Base-by-base conservation (phyloP, 805 yeast species). In the Candida qinlingensis region DNA sequence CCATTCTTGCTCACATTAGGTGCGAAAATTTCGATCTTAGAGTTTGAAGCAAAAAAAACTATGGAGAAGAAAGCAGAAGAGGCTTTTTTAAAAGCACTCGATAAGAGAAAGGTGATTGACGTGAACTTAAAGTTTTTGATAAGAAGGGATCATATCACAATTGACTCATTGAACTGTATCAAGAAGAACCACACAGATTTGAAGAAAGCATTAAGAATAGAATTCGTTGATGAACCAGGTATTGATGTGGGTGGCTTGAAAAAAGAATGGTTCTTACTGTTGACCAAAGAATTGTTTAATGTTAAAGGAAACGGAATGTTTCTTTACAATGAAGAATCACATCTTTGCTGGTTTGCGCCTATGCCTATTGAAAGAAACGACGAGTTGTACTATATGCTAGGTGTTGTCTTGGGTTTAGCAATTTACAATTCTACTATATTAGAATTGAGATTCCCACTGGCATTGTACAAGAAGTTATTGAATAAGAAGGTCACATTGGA, bases 221-320 rank as follows among this genome's bases (percentile, higher is more conserved):
- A 87, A 57, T 92, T 94, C 63, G 69, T 84, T 4, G 83, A 83
- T 50, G 99, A 92, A 61, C 95, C 91, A 0, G 99, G 98, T 0
- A 78, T 92, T 26, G 99, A 92, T 69, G 97, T 90, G 1, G 98
- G 99, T 2, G 99, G 99, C 0, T 73, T 92, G 50, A 80, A 85
- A 58, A 91, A 90, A 60, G 99, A 92, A 60, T 92, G 99, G 99
- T 91, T 94, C 64, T 71, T 81, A 42, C 66, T 91, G 37, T 69
- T 94, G 37, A 81, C 87, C 1, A 78, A 77, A 49, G 83, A 84
- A 28, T 64, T 92, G 2, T 86, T 91, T 61, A 77, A 76, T 58
- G 37, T 29, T 27, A 85, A 90, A 2, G 70, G 72, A 42, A 77
- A 81, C 33, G 89, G 88, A 0, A 72, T 90, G 64, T 83, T 94